Base-by-base conservation (phyloP, 73 alveolate species). In the Paramecium caudatum region DNA sequence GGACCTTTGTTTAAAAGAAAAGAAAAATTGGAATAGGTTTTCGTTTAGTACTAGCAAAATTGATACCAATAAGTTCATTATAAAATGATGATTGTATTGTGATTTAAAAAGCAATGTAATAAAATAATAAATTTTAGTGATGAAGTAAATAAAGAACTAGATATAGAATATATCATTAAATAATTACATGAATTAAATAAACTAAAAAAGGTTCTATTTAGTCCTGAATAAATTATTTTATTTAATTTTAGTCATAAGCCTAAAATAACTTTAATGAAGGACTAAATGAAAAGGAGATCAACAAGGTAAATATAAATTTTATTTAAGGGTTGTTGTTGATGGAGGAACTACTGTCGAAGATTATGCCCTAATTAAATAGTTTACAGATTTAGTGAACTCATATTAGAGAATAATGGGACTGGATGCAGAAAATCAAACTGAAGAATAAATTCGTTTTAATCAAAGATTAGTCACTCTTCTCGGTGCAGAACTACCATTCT, bases 181-280 rank as follows among this genome's bases (percentile, higher is more conserved):
- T 4, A 74, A 41, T 16, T 74, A 9, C 68, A 74, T 74, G 88
- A 74, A 8, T 27, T 74, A n/a, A 25, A 45, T 41, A 74, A 74
- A 74, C 15, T 74, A 19, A 74, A 36, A 27, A 27, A 74, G 30
- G 47, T 74, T 16, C 19, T 74, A 7, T 74, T 74, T 21, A 41
- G 39, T 19, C 33, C 36, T 10, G 88, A 74, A 16, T 45, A 74
- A 15, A 10, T 27, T n/a, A 45, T 37, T 21, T 39, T 74, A 21
- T 74, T 74, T 74, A 74, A 74, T 74, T 36, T 74, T 34, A 74
- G 88, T 74, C 21, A 47, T 19, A 74, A 41, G 43, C 88, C 88
- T 41, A 37, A 21, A 37, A 74, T 74, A 36, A 47, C 83, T 3
- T 33, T 74, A 74, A 2, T 74, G 8, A 12, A 74, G 21, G 47